Percentiles rank a stretch among this genome's conserved stretches.
Conservation (phyloP, 1,284 basidiomycete species). For the Boletus hoseneyae region DNA sequence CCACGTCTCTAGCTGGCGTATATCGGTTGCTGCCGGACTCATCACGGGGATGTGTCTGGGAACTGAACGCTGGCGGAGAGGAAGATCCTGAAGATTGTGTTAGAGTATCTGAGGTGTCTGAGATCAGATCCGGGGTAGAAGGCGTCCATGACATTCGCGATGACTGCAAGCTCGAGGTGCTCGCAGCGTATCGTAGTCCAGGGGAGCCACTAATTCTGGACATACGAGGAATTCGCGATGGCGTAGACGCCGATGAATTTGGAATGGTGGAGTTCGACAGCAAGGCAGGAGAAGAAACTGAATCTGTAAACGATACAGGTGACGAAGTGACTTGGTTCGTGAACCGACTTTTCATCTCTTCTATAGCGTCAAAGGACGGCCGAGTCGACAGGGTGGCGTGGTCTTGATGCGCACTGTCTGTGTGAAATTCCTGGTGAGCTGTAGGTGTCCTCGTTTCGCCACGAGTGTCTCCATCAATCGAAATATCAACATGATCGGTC, state of each 20-base stretch:
- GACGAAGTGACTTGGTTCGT: conserved; percentile 37
- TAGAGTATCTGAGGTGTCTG: conserved; percentile 56
- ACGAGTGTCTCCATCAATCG: conserved; percentile 4
- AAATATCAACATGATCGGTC: conserved; percentile 4
- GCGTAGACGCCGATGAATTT: conserved; percentile 14
- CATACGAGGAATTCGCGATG: conserved; percentile 34
- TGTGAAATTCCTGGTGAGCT: conserved; percentile 2
- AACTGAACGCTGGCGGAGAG: conserved; percentile 47
- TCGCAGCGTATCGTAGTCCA: conserved; percentile 25
- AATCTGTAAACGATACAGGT: conserved; percentile 23
- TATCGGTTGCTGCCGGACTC: conserved; percentile 9
- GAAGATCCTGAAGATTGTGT: conserved; percentile 55
- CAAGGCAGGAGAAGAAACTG: conserved; percentile 16
- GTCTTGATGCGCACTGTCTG: conserved; percentile 14
- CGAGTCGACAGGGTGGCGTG: conserved; percentile 26
- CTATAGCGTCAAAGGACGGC: conserved; percentile 50
- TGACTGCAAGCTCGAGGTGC: conserved; percentile 32
- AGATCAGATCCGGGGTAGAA: conserved; percentile 57
- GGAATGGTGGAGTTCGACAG: conserved; percentile 7
- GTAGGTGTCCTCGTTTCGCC: conserved; percentile 4
- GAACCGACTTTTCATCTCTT: conserved; percentile 64
- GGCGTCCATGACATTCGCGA: conserved; percentile 35
- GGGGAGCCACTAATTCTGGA: conserved; percentile 26
- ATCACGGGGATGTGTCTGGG: conserved; percentile 21
- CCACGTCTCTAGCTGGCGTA: conserved; percentile 3